Percentiles rank a stretch among this genome's conserved stretches.
Evolutionary conservation across 345 rosid species (phyloP).

Genomic region (Combretum micranthum): DNA sequence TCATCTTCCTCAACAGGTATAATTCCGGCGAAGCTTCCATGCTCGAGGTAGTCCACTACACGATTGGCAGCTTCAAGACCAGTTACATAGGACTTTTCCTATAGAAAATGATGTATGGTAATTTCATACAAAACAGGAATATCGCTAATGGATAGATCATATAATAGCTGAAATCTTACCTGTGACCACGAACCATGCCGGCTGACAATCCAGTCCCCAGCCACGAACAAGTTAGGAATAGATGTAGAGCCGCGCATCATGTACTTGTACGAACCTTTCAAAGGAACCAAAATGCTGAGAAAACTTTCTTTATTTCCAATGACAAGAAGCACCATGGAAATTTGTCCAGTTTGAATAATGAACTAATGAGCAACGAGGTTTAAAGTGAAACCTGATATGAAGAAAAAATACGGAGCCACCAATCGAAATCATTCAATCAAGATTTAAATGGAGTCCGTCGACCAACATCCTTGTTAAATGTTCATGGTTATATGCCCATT

Average conservation of each 20-base stretch:
- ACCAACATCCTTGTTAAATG: too few relatives aligned
- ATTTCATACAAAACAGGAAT: neutral
- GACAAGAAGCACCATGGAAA: neutral
- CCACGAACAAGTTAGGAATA: slow-evolving; percentile 55
- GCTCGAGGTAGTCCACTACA: slow-evolving; percentile 37
- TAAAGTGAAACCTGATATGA: too few relatives aligned
- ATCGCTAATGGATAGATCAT: neutral
- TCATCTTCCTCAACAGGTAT: slow-evolving; percentile 53
- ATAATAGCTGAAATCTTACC: slow-evolving; percentile 12
- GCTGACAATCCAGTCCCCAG: slow-evolving; percentile 56
- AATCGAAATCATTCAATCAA: neutral
- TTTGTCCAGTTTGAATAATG: too few relatives aligned
- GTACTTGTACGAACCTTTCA: slow-evolving; percentile 50
- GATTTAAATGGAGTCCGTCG: neutral
- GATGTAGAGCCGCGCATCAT: slow-evolving; percentile 54
- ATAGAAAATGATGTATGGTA: neutral
- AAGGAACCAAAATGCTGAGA: neutral
- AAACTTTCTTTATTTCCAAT: neutral
- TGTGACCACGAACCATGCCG: slow-evolving; percentile 69
- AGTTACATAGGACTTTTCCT: slow-evolving; percentile 48
- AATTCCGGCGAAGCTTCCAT: slow-evolving; percentile 43
- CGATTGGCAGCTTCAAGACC: slow-evolving; percentile 51
- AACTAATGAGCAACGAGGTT: too few relatives aligned
- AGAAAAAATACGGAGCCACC: too few relatives aligned
- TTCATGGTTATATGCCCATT: neutral